phyloP scores from a whole-genome alignment of 345 rosid species.

The Dimocarpus longan region DNA sequence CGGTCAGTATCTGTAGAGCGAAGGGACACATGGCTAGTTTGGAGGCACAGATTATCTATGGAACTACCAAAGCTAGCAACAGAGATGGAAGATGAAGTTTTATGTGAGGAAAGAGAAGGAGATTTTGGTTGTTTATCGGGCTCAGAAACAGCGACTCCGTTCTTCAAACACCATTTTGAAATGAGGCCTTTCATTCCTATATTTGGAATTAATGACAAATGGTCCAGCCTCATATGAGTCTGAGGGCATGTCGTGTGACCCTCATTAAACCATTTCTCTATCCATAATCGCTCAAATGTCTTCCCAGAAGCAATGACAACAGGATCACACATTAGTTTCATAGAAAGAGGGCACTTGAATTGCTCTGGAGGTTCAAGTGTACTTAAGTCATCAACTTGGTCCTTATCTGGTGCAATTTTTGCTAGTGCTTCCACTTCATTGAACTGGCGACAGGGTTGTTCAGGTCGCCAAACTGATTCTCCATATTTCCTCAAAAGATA shows the following conservation, averaged over 20 bases:
- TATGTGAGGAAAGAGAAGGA: conserved; percentile 6
- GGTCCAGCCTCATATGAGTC: conserved; percentile 31
- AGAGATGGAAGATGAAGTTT: conserved; percentile 24
- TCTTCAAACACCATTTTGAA: conserved; percentile 34
- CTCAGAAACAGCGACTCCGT: conserved; percentile 29
- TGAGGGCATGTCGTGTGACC: conserved; percentile 38
- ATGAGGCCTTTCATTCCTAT: conserved; percentile 32
- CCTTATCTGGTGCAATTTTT: neutral
- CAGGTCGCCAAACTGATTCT: conserved; percentile 11
- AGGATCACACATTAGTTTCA: conserved; percentile 45
- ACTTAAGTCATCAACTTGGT: neutral
- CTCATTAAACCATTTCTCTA: conserved; percentile 46
- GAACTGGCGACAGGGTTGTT: neutral
- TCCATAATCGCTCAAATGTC: conserved; percentile 45
- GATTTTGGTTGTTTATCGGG: conserved; percentile 13
- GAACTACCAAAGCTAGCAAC: conserved; percentile 46
- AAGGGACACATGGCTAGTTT: conserved; percentile 30
- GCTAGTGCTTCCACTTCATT: neutral
- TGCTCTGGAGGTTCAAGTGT: conserved; percentile 30
- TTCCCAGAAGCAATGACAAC: conserved; percentile 42
- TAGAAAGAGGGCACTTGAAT: conserved; percentile 41
- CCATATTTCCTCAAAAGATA: conserved; percentile 44
- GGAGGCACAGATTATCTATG: conserved; percentile 27
- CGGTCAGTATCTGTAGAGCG: conserved; percentile 24
- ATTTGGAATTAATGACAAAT: conserved; percentile 35